These are phyloP conservation scores for Cercophora newfieldiana DNA, from an alignment of 495 filamentous ascomycete species.

Conservation along the genomic window DNA sequence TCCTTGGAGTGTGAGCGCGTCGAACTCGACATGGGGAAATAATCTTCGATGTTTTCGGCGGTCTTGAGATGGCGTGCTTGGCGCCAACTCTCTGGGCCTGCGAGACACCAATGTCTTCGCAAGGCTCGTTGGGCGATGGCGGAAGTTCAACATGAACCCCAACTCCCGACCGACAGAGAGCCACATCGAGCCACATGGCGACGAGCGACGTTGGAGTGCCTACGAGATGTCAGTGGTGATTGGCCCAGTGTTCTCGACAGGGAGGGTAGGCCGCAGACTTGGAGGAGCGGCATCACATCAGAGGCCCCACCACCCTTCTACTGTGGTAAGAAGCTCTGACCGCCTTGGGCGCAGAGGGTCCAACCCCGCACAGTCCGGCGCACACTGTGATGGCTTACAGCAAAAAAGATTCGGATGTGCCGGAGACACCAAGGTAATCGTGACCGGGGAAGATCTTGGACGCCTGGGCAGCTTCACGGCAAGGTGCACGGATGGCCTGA, in stretches of 20 bases:
- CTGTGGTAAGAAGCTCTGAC: not conserved
- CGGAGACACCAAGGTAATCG: slow-evolving; percentile 12
- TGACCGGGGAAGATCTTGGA: not conserved
- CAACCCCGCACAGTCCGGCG: slow-evolving; percentile 4
- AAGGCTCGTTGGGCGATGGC: not conserved
- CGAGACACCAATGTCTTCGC: not conserved
- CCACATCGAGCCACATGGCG: not conserved
- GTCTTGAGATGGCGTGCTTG: not conserved
- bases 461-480: not conserved
- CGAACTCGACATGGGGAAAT: not conserved
- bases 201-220: not conserved
- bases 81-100: not conserved
- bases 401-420: slow-evolving; percentile 11
- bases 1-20: not conserved
- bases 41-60: not conserved
- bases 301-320: not conserved
- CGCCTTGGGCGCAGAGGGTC: not conserved
- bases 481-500: slow-evolving; percentile 18
- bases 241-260: not conserved
- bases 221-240: not conserved
- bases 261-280: not conserved
- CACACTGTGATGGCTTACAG: slow-evolving; percentile 5
- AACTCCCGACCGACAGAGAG: not conserved
- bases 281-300: not conserved
- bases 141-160: not conserved